Evolutionary conservation across 179 eudicot genomes (phyloP).

Genomic region (Silene noctiflora): DNA sequence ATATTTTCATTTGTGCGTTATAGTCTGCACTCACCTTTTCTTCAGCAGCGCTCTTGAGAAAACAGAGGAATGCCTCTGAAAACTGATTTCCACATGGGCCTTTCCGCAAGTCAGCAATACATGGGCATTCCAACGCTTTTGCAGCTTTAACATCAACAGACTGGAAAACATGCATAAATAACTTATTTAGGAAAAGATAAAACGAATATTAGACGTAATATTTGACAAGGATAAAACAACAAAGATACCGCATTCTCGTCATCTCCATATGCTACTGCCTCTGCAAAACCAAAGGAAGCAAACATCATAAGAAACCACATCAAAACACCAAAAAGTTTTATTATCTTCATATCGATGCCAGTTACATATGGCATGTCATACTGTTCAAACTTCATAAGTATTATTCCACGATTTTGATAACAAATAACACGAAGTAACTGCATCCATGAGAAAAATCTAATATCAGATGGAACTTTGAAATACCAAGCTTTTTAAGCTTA

Average conservation of each 20-base stretch:
- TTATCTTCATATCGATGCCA: not conserved
- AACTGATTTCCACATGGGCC: slow-evolving; percentile 87
- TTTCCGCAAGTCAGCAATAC: slow-evolving; percentile 66
- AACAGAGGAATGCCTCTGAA: slow-evolving; percentile 86
- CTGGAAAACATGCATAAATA: slow-evolving; percentile 31
- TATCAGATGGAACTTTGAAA: not conserved
- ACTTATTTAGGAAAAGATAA: slow-evolving; percentile 11
- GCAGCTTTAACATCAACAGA: slow-evolving; percentile 74
- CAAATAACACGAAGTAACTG: not conserved
- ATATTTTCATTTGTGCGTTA: not conserved
- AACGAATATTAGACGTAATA: not conserved
- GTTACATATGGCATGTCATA: not conserved
- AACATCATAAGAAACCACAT: not conserved
- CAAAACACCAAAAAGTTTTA: not conserved
- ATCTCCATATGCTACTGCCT: slow-evolving; percentile 75
- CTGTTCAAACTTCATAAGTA: not conserved
- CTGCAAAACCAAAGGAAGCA: slow-evolving; percentile 40
- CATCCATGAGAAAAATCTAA: not conserved
- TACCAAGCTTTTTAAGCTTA: not conserved
- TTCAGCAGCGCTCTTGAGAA: slow-evolving; percentile 80
- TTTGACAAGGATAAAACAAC: slow-evolving; percentile 25
- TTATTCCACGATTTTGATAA: not conserved
- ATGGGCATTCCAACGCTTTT: slow-evolving; percentile 89
- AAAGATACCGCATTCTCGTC: slow-evolving; percentile 44
- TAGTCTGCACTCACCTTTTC: slow-evolving; percentile 56